Evolutionary conservation across 495 filamentous ascomycete genomes (phyloP), one percentile per base, ranked within the genome.

Genomic region (Talaromyces wortmannii): DNA sequence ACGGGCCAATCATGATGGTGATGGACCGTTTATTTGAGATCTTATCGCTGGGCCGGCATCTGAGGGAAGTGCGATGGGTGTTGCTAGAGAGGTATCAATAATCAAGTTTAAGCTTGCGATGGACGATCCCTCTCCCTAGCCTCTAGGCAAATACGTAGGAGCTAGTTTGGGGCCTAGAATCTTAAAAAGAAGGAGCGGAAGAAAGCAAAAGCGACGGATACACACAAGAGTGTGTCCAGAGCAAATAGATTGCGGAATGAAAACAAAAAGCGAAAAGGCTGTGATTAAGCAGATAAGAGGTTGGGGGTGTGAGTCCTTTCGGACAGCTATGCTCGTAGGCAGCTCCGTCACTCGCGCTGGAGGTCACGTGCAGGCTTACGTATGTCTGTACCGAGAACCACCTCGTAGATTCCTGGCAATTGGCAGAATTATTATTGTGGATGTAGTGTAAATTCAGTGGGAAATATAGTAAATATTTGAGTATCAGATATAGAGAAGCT

Each of bases 1-100:
- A 74, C 68, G 66, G 62, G 53, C 62, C 55, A 55, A 71, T 73
- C 74, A 77, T 77, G 67, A 54, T 62, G 18, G 18, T 16, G 36
- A 40, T 6, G 43, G 12, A 32, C 44, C n/a, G n/a, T 16, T 8
- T 5, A 32, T 13, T 16, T 12, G 7, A 46, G 7, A 2, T 46
- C 7, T 46, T 23, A 12, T 32, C 31, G 29, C 13, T 32, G n/a
- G 16, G 31, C 12, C 43, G 52, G 42, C 52, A 53, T 53, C 16
- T 23, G 33, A 53, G 42, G 29, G 15, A 16, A 7, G 11, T 29
- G 17, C 30, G 15, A n/a, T 7, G 29, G 7, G 11, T 44, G 6
- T 5, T 6, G 3, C 10, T 17, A 17, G 52, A 43, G 23, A 23
- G 23, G 23, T 23, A 23, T 23, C 23, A 23, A 23, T 23, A 23